A percentile compares a stretch with the other conserved stretches of the same genome.
Evolutionary conservation across 2,329 filamentous ascomycete species (phyloP).

Genomic region (Aureobasidium vineae): DNA sequence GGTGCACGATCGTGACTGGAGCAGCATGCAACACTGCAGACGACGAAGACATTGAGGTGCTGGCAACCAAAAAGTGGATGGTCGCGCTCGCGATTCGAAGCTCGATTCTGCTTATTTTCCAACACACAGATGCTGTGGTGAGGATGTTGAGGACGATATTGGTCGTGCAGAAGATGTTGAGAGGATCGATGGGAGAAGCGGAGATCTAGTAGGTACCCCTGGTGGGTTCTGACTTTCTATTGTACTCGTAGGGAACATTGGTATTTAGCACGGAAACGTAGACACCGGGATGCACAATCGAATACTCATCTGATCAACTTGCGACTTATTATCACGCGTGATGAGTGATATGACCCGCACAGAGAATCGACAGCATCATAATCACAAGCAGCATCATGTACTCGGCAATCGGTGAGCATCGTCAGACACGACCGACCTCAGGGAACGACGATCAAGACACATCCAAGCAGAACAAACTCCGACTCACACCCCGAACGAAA

Average conservation of each 20-base stretch:
- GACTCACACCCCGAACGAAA: too few relatives aligned
- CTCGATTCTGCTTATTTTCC: slow-evolving; percentile 37
- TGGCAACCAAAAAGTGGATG: slow-evolving; percentile 35
- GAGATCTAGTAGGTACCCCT: not conserved
- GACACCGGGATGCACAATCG: not conserved
- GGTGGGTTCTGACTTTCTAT: not conserved
- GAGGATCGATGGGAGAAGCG: not conserved
- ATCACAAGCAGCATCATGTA: not conserved
- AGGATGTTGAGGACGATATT: slow-evolving; percentile 34
- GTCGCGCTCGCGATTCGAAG: slow-evolving; percentile 37
- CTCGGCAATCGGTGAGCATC: not conserved
- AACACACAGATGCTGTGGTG: slow-evolving; percentile 35
- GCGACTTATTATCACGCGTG: too few relatives aligned
- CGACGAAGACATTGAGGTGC: slow-evolving; percentile 21
- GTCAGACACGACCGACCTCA: not conserved
- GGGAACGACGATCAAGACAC: not conserved
- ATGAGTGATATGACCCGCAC: not conserved
- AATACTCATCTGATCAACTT: not conserved
- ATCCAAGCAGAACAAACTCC: not conserved
- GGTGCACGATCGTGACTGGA: slow-evolving; percentile 36
- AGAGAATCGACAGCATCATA: not conserved
- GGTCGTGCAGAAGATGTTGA: slow-evolving; percentile 31
- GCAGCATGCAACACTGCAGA: slow-evolving; percentile 34
- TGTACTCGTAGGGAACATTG: not conserved
- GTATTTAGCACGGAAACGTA: not conserved